phyloP scores from a whole-genome alignment of 2,329 filamentous ascomycete species.

The Meredithiella fracta region DNA sequence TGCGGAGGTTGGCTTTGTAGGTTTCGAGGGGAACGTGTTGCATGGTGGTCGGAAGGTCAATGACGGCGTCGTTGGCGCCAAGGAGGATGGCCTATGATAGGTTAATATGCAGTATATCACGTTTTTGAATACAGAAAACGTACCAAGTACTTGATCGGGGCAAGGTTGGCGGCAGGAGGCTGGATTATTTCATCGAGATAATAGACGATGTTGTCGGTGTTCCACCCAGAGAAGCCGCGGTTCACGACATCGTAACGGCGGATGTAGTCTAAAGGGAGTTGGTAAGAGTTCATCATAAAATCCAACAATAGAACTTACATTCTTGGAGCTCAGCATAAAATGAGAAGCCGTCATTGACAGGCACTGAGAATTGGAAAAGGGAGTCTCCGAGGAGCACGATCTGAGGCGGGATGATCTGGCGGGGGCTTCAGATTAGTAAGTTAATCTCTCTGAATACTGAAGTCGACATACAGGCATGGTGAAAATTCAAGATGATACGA shows the following conservation, averaged over 20 bases:
- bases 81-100: conserved; percentile 52
- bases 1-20: conserved; percentile 56
- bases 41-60: conserved; percentile 42
- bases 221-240: conserved; percentile 76
- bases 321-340: conserved; percentile 57
- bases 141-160: conserved; percentile 52
- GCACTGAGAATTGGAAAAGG: conserved; percentile 54
- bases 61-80: conserved; percentile 76
- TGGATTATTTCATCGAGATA: conserved; percentile 57
- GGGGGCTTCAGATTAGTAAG: neutral
- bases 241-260: conserved; percentile 76
- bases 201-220: conserved; percentile 55
- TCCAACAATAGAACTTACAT: conserved; percentile 31
- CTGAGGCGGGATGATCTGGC: conserved; percentile 34
- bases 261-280: conserved; percentile 42
- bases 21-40: conserved; percentile 66
- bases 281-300: neutral
- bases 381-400: conserved; percentile 82
- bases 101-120: neutral
- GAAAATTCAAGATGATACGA: neutral
- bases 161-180: conserved; percentile 36
- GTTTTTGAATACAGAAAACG: conserved; percentile 16
- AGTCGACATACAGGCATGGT: neutral
- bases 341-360: conserved; percentile 50
- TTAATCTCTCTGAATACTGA: neutral